phyloP scores from a whole-genome alignment of 2,329 filamentous ascomycete genomes.

The Fusarium aywerte region DNA sequence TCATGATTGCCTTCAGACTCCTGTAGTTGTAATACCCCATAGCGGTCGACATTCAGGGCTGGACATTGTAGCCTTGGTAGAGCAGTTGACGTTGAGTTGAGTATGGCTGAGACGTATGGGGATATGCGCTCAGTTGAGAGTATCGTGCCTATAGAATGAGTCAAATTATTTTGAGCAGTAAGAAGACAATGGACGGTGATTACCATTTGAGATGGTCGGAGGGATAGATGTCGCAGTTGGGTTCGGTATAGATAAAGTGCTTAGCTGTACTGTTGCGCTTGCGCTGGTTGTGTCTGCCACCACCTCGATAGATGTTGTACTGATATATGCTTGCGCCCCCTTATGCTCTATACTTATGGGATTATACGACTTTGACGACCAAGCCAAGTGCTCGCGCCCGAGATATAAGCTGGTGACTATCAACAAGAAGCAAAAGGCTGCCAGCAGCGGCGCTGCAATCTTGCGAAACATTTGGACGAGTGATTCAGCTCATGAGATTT shows the following conservation, averaged over 20 bases:
- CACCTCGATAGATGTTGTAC: background rate
- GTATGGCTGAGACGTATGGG: constrained; percentile 46
- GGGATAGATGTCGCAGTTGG: background rate
- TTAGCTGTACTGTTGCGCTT: background rate
- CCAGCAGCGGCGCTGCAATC: constrained; percentile 21
- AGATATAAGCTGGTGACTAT: constrained; percentile 35
- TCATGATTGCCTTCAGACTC: background rate
- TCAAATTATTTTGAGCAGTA: rapidly evolving
- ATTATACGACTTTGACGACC: constrained; percentile 10
- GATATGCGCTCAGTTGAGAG: constrained; percentile 32
- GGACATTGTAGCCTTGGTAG: constrained; percentile 48
- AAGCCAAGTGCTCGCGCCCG: constrained; percentile 26
- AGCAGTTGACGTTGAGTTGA: constrained; percentile 40
- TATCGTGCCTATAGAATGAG: constrained; percentile 48
- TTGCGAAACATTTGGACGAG: constrained; percentile 27
- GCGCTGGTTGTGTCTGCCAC: background rate
- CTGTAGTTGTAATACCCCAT: constrained; percentile 41
- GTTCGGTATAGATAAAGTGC: background rate
- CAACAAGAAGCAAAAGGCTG: constrained; percentile 30
- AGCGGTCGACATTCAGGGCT: constrained; percentile 29
- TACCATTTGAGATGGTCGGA: constrained; percentile 21
- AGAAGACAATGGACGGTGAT: background rate
- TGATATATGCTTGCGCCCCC: background rate
- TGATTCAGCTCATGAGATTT: background rate
- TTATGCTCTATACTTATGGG: constrained; percentile 1